These are phyloP conservation scores for Oryza nivara DNA, from an alignment of 176 grass and related monocot genomes.

Conservation along the genomic window DNA sequence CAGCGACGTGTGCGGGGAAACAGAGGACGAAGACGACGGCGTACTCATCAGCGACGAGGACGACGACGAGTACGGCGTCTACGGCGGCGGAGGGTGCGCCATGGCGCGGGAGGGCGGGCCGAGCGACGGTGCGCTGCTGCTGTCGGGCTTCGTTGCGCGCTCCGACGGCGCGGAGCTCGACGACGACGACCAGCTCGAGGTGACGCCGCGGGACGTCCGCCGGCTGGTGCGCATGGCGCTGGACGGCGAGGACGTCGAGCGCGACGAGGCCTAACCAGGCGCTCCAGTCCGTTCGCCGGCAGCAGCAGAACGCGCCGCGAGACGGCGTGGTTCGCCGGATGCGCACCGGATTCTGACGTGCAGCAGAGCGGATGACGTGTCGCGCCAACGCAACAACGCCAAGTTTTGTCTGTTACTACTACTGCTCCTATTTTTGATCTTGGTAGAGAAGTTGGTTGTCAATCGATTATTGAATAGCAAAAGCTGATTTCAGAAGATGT, in stretches of 20 bases:
- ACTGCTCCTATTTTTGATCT: too few species aligned
- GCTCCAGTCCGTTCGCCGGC: not conserved
- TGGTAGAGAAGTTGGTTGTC: too few species aligned
- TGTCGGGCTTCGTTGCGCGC: not conserved
- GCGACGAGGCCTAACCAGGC: conserved; percentile 37
- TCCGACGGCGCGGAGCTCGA: conserved; percentile 23
- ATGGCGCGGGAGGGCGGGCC: not conserved
- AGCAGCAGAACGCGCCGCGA: not conserved
- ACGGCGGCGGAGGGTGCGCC: not conserved
- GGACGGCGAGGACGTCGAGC: not conserved
- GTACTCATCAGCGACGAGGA: not conserved
- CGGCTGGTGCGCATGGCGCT: conserved; percentile 15
- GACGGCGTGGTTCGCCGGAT: not conserved
- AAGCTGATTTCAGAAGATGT: too few species aligned
- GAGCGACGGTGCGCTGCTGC: not conserved
- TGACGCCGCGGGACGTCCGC: not conserved
- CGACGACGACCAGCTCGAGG: conserved; percentile 7
- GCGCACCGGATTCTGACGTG: conserved; percentile 2
- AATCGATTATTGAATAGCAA: too few species aligned
- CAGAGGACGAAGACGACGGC: not conserved
- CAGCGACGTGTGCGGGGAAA: not conserved
- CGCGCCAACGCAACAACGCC: too few species aligned
- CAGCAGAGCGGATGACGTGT: not conserved
- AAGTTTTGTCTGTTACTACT: too few species aligned
- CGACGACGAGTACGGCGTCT: not conserved